Evolutionary conservation across 1,284 basidiomycete genomes (phyloP).

Genomic region (Puccinia horiana): DNA sequence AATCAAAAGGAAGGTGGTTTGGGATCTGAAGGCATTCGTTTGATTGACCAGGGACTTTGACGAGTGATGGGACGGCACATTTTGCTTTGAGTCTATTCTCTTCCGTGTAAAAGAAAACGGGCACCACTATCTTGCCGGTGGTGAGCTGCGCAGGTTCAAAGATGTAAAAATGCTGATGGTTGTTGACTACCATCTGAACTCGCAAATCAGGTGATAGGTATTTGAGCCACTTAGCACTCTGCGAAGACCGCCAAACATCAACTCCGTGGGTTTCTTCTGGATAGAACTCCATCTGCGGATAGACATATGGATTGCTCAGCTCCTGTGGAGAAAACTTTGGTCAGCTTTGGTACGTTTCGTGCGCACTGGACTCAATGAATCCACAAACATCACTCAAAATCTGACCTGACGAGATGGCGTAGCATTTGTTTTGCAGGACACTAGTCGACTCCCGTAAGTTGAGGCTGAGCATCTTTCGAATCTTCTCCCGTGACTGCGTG

Average conservation of each 20-base stretch:
- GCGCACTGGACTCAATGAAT: no score
- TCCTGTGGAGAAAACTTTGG: no score
- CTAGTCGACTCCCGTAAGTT: not conserved
- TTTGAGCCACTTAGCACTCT: not conserved
- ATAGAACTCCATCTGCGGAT: not conserved
- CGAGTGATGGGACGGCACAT: not conserved
- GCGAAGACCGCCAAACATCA: not conserved
- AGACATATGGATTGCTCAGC: not conserved
- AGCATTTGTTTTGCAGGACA: not conserved
- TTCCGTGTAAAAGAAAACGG: conserved; percentile 5
- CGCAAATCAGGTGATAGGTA: not conserved
- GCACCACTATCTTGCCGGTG: not conserved
- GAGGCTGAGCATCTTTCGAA: no score
- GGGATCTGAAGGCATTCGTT: no score
- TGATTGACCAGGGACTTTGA: not conserved
- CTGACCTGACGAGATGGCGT: not conserved
- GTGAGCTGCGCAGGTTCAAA: not conserved
- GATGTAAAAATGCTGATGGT: not conserved
- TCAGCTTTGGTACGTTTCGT: no score
- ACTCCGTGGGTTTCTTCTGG: not conserved
- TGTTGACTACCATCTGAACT: not conserved
- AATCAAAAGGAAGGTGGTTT: not conserved
- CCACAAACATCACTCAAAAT: not conserved
- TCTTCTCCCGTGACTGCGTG: no score
- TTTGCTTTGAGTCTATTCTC: not conserved